Evolutionary conservation across 768 basidiomycete species (phyloP).

Genomic region (Mycena crocata): DNA sequence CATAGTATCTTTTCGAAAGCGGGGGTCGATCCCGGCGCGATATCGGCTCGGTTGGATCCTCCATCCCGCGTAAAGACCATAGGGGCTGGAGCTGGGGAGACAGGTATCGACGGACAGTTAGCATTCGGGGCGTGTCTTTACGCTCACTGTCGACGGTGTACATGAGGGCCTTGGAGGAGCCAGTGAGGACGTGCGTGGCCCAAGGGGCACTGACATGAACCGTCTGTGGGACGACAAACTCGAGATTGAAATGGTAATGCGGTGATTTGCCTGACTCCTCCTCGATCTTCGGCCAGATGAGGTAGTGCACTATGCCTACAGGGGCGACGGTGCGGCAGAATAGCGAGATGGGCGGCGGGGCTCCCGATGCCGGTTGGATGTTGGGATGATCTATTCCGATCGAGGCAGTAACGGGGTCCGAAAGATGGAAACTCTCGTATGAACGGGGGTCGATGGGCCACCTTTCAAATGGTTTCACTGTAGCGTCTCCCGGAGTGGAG

Average conservation of each 20-base stretch:
- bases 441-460: constrained; percentile 40
- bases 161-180: constrained; percentile 56
- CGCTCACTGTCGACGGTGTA: constrained; percentile 50
- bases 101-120: constrained; percentile 34
- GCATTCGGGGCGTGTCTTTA: constrained; percentile 42
- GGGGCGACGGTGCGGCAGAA: constrained; percentile 46
- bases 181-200: constrained; percentile 52
- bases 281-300: constrained; percentile 44
- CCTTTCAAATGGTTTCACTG: constrained; percentile 32
- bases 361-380: constrained; percentile 37
- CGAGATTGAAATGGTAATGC: constrained; percentile 39
- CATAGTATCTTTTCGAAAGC: constrained; percentile 32
- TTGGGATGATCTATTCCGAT: constrained; percentile 44
- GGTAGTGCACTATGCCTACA: constrained; percentile 47
- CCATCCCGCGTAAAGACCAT: constrained; percentile 23
- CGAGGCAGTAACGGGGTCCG: constrained; percentile 51
- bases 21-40: constrained; percentile 31
- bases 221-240: constrained; percentile 41
- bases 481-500: constrained; percentile 33
- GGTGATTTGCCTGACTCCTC: constrained; percentile 14
- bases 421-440: constrained; percentile 49
- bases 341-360: constrained; percentile 54
- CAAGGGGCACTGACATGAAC: constrained; percentile 41
- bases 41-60: constrained; percentile 32
- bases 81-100: constrained; percentile 31